A percentile compares a stretch with the other conserved stretches of the same genome.
Conservation (phyloP, 2,329 filamentous ascomycete genomes). For the Xenosphaeropsis pyriputrescens region DNA sequence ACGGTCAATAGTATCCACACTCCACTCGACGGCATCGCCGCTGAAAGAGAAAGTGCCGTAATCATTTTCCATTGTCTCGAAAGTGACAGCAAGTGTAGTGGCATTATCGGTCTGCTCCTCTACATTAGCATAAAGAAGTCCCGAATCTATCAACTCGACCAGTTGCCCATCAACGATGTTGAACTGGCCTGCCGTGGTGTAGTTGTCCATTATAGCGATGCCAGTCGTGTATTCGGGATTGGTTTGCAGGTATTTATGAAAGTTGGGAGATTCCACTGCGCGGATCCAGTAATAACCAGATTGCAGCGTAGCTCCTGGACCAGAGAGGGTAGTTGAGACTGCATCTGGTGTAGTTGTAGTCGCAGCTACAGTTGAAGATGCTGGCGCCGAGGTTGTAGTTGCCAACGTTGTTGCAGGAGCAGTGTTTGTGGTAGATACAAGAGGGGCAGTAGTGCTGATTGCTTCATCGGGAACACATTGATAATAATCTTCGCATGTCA, state of each 20-base stretch:
- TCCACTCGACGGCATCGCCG: conserved; percentile 44
- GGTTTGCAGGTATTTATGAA: conserved; percentile 38
- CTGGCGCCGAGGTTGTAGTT: too few species aligned
- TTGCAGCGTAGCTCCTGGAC: conserved; percentile 29
- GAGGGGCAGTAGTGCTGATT: too few species aligned
- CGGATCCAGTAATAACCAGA: conserved; percentile 34
- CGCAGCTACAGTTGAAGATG: too few species aligned
- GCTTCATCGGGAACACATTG: too few species aligned
- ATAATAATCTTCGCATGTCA: too few species aligned
- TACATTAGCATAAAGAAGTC: conserved; percentile 13
- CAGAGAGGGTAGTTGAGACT: conserved; percentile 9
- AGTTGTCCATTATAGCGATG: conserved; percentile 32
- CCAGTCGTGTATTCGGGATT: conserved; percentile 26
- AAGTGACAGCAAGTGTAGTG: conserved; percentile 33
- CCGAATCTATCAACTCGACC: conserved; percentile 28
- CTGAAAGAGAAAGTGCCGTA: conserved; percentile 41
- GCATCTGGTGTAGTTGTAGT: too few species aligned
- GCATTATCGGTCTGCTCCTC: conserved; percentile 20
- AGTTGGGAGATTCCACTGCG: conserved; percentile 40
- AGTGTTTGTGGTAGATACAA: too few species aligned
- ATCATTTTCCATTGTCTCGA: conserved; percentile 31
- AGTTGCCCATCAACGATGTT: conserved; percentile 35
- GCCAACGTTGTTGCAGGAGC: too few species aligned
- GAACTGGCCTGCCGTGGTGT: conserved; percentile 41
- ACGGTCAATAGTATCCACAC: conserved; percentile 27